These are phyloP conservation scores for Lecanicillium sp. DNA, from an alignment of 2,329 filamentous ascomycete genomes.

Conservation along the genomic window DNA sequence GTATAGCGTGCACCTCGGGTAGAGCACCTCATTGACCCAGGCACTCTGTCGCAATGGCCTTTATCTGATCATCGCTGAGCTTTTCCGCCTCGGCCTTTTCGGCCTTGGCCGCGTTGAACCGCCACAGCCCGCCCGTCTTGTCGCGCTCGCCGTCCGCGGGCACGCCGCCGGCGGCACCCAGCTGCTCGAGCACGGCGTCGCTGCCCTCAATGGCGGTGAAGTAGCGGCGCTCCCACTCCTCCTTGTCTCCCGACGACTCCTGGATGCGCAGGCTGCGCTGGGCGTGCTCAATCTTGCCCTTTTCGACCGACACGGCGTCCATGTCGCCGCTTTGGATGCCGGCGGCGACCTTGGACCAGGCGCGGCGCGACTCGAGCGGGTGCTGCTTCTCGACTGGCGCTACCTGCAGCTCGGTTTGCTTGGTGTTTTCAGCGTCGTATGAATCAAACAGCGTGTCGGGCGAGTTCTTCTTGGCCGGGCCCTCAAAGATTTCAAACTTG, in stretches of 20 bases:
- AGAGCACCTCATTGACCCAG: slow-evolving; percentile 25
- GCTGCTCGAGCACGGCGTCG: slow-evolving; percentile 35
- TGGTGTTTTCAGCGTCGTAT: slow-evolving; percentile 51
- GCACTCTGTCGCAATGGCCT: slow-evolving; percentile 37
- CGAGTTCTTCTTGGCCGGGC: slow-evolving; percentile 42
- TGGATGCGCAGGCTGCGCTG: slow-evolving; percentile 68
- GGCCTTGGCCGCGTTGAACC: slow-evolving; percentile 45
- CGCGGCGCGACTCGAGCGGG: slow-evolving; percentile 76
- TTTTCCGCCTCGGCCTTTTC: slow-evolving; percentile 26
- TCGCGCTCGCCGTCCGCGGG: slow-evolving; percentile 45
- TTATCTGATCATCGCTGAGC: slow-evolving; percentile 30
- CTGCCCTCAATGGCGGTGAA: slow-evolving; percentile 51
- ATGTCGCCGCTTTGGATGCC: slow-evolving; percentile 79
- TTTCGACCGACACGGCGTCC: slow-evolving; percentile 69
- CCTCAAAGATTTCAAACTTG: slow-evolving; percentile 68
- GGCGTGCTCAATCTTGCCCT: slow-evolving; percentile 81
- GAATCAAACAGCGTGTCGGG: slow-evolving; percentile 43
- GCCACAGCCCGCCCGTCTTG: slow-evolving; percentile 55
- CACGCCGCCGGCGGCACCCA: slow-evolving; percentile 40
- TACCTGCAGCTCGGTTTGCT: slow-evolving; percentile 61
- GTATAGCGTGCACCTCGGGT: too few species aligned
- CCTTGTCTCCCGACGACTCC: slow-evolving; percentile 68
- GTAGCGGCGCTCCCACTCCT: slow-evolving; percentile 76
- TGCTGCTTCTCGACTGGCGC: slow-evolving; percentile 72
- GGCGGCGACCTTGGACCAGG: slow-evolving; percentile 78